phyloP scores from a whole-genome alignment of 1,284 basidiomycete species.

The Apiotrichum akiyoshidainum region DNA sequence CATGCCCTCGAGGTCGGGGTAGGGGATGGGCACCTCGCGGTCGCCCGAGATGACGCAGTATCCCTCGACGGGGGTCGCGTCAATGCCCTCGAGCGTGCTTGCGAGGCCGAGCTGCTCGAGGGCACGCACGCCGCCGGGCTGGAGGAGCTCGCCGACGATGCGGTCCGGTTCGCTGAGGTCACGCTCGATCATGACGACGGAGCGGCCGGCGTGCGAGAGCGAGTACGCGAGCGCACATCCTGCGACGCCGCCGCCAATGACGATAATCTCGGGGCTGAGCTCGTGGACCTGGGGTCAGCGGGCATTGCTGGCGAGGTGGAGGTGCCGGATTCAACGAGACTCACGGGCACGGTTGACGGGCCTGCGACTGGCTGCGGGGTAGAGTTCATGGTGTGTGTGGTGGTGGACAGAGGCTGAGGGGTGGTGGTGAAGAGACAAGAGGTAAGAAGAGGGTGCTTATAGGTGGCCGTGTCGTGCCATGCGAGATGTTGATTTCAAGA shows the following conservation, averaged over 20 bases:
- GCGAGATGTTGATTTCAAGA: no score
- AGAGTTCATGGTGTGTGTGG: background rate
- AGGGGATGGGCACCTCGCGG: constrained; percentile 67
- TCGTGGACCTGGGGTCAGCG: constrained; percentile 22
- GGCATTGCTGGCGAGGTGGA: background rate
- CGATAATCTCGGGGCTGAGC: constrained; percentile 55
- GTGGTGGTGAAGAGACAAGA: background rate
- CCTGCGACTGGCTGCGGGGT: background rate
- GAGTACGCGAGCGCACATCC: constrained; percentile 65
- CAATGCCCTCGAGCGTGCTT: constrained; percentile 74
- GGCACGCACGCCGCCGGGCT: constrained; percentile 84
- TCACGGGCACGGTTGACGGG: background rate
- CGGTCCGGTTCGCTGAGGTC: constrained; percentile 89
- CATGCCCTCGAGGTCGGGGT: constrained; percentile 60
- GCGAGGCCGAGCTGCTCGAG: constrained; percentile 71
- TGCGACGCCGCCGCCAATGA: constrained; percentile 86
- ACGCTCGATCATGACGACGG: constrained; percentile 79
- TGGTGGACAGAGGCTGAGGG: background rate
- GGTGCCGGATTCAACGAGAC: background rate
- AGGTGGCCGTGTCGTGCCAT: no score
- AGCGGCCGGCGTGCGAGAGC: constrained; percentile 48
- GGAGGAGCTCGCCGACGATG: constrained; percentile 94
- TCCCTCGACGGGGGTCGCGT: constrained; percentile 77
- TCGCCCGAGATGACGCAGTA: constrained; percentile 74
- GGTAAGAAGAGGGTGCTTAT: no score